These are phyloP conservation scores for Pseudozyma hubeiensis DNA, from an alignment of 1,284 basidiomycete genomes.

Conservation along the genomic window DNA sequence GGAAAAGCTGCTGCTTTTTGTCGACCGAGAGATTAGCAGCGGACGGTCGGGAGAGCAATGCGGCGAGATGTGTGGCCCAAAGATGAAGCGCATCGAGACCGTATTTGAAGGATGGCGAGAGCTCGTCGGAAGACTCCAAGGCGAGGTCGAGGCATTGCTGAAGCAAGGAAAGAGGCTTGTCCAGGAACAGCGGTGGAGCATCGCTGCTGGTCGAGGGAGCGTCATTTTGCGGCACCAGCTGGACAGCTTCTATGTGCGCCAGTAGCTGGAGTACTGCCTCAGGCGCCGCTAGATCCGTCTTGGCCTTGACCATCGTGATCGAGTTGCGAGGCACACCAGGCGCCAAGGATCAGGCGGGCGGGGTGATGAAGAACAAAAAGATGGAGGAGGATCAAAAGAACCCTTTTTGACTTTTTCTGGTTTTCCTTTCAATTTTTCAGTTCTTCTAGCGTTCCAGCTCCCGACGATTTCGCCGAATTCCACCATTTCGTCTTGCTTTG, in stretches of 20 bases:
- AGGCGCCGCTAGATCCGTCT: slow-evolving; percentile 43
- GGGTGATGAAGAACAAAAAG: not conserved
- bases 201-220: slow-evolving; percentile 27
- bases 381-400: slow-evolving; percentile 5
- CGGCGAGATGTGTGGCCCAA: slow-evolving; percentile 28
- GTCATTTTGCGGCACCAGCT: not conserved
- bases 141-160: slow-evolving; percentile 38
- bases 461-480: too few species aligned
- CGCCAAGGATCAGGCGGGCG: not conserved
- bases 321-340: not conserved
- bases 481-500: too few species aligned
- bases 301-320: slow-evolving; percentile 43
- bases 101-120: slow-evolving; percentile 44
- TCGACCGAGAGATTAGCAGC: slow-evolving; percentile 3
- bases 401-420: slow-evolving; percentile 4
- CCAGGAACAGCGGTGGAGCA: slow-evolving; percentile 8
- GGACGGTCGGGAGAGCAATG: slow-evolving; percentile 9
- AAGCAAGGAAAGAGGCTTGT: slow-evolving; percentile 28
- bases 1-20: slow-evolving; percentile 23
- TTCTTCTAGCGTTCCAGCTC: not conserved
- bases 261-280: slow-evolving; percentile 40
- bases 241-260: slow-evolving; percentile 27
- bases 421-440: slow-evolving; percentile 2
- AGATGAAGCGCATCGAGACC: slow-evolving; percentile 47
- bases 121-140: slow-evolving; percentile 29